A percentile compares a stretch with the other conserved stretches of the same genome.
Conservation (phyloP, 2,329 filamentous ascomycete genomes). For the Fusarium nurragi region DNA sequence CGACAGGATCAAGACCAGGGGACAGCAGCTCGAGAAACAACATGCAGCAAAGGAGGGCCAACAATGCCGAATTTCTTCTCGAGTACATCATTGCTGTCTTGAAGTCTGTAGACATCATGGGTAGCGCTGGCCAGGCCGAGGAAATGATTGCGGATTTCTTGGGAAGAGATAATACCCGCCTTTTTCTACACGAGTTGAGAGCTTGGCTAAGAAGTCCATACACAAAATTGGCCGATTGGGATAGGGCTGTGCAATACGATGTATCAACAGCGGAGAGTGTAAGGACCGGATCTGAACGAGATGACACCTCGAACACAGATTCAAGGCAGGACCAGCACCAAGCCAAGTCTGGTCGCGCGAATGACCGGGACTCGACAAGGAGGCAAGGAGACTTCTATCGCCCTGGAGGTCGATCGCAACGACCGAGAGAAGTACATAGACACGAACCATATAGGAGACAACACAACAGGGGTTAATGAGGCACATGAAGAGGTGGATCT, state of each 20-base stretch:
- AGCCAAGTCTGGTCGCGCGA: background rate
- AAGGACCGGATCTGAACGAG: background rate
- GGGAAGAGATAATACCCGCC: conserved; percentile 73
- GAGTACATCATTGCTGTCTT: conserved; percentile 88
- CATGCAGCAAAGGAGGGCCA: conserved; percentile 55
- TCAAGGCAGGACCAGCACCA: background rate
- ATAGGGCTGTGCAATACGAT: conserved; percentile 78
- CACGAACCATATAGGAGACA: conserved; percentile 29
- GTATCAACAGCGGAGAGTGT: background rate
- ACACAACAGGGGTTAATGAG: background rate
- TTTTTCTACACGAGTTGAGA: conserved; percentile 87
- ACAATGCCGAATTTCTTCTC: conserved; percentile 83
- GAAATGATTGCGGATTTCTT: conserved; percentile 82
- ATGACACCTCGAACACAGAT: background rate
- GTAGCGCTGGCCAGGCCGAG: conserved; percentile 80
- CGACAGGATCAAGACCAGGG: conserved; percentile 1
- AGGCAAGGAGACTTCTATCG: conserved; percentile 45
- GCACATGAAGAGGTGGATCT: background rate
- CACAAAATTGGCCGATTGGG: conserved; percentile 77
- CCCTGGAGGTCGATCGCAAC: conserved; percentile 22
- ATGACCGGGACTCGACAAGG: background rate
- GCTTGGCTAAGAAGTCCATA: conserved; percentile 87
- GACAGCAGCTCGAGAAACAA: conserved; percentile 3
- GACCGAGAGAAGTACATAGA: conserved; percentile 12
- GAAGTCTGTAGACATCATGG: conserved; percentile 83